A percentile compares a stretch with the other conserved stretches of the same genome.
These are phyloP conservation scores for Pseudogymnoascus sp. DNA, from an alignment of 2,329 filamentous ascomycete genomes.

Conservation along the genomic window DNA sequence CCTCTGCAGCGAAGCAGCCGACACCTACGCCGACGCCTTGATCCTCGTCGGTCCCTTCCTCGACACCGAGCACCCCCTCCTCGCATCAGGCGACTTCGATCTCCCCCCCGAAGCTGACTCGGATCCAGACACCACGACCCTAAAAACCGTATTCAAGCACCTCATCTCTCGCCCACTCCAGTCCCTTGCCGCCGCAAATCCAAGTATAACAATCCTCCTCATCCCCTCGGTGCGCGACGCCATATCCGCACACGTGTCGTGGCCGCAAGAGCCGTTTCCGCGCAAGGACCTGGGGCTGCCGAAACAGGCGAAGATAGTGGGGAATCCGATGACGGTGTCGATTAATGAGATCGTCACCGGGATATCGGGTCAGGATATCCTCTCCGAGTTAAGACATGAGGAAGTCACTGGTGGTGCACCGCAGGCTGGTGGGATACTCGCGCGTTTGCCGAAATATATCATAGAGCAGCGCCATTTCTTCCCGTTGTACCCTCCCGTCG, in stretches of 20 bases:
- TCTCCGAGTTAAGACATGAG: constrained; percentile 73
- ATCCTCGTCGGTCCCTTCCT: constrained; percentile 83
- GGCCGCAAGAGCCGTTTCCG: constrained; percentile 67
- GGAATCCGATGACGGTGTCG: constrained; percentile 83
- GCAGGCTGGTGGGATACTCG: constrained; percentile 35
- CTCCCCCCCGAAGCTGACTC: constrained; percentile 58
- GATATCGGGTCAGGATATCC: constrained; percentile 72
- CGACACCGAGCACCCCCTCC: constrained; percentile 80
- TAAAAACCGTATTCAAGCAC: constrained; percentile 75
- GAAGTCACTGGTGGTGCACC: constrained; percentile 55
- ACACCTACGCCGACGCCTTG: constrained; percentile 67
- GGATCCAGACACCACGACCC: constrained; percentile 70
- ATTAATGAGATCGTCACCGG: constrained; percentile 82
- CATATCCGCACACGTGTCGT: constrained; percentile 75
- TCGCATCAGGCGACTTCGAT: constrained; percentile 74
- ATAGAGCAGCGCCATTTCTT: constrained; percentile 89
- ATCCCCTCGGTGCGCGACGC: constrained; percentile 77
- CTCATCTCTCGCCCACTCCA: constrained; percentile 68
- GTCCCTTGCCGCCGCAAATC: constrained; percentile 61
- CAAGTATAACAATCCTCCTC: constrained; percentile 73
- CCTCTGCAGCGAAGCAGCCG: constrained; percentile 68
- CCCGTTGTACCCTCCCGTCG: constrained; percentile 75
- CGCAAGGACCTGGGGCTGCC: constrained; percentile 64
- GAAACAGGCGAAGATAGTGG: constrained; percentile 67
- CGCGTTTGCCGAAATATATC: constrained; percentile 66